These are phyloP conservation scores for Immersiporthe knoxdaviesiana DNA, from an alignment of 2,329 filamentous ascomycete genomes.

Conservation along the genomic window DNA sequence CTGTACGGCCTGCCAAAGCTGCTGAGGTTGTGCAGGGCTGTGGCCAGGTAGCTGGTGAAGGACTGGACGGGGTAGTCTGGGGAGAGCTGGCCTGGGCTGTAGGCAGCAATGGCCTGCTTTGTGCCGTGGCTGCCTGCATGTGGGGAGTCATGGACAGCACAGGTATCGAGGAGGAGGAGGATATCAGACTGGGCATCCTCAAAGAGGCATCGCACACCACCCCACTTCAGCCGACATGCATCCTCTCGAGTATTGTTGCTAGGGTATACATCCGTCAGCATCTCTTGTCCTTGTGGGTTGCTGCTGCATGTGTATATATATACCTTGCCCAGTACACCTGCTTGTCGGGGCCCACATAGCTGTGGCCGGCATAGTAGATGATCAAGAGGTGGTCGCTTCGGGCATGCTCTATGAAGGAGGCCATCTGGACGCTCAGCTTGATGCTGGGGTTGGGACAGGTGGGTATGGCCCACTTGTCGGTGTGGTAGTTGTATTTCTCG, in stretches of 20 bases:
- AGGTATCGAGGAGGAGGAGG: conserved; percentile 65
- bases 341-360: conserved; percentile 60
- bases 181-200: conserved; percentile 67
- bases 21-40: conserved; percentile 58
- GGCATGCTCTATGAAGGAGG: conserved; percentile 62
- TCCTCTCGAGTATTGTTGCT: conserved; percentile 62
- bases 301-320: background rate
- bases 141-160: conserved; percentile 55
- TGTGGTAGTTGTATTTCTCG: conserved; percentile 63
- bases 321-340: conserved; percentile 71
- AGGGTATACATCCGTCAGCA: conserved; percentile 34
- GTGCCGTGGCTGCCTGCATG: conserved; percentile 56
- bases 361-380: conserved; percentile 67
- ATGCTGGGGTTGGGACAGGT: conserved; percentile 61
- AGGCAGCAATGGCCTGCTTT: conserved; percentile 68
- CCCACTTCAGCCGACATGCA: conserved; percentile 66
- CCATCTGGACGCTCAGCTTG: conserved; percentile 64
- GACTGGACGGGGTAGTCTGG: conserved; percentile 53
- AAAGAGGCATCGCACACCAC: conserved; percentile 63
- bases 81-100: conserved; percentile 53
- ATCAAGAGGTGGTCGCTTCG: conserved; percentile 63
- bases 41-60: conserved; percentile 61
- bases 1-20: conserved; percentile 56
- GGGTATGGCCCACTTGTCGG: conserved; percentile 64
- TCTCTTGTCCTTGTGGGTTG: background rate